phyloP scores from a whole-genome alignment of 163 green algal genomes.

The Trebouxiophyceae sp. region DNA sequence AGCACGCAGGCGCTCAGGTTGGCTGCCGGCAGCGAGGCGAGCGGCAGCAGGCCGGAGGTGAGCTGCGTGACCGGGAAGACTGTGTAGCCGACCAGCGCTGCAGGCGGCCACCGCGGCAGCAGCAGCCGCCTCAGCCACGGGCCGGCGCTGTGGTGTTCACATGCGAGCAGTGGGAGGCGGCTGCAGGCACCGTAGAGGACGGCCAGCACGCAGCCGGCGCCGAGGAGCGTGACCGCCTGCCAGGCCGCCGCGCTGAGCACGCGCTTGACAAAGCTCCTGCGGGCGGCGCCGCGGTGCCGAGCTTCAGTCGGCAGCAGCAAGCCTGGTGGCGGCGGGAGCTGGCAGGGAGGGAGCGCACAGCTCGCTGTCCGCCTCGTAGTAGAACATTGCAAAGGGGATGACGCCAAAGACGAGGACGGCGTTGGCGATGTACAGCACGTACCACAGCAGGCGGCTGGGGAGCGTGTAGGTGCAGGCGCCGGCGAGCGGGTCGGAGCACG shows the following conservation, averaged over 20 bases:
- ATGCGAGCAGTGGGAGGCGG: not conserved
- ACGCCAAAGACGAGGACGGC: slow-evolving; percentile 77
- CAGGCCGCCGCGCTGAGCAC: slow-evolving; percentile 50
- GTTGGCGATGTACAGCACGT: slow-evolving; percentile 77
- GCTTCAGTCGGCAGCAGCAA: no score
- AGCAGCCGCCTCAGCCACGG: slow-evolving; percentile 10
- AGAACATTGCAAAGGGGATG: slow-evolving; percentile 94
- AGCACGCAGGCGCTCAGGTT: slow-evolving; percentile 22
- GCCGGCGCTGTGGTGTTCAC: slow-evolving; percentile 2
- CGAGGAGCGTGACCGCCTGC: slow-evolving; percentile 42
- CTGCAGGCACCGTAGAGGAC: slow-evolving; percentile 76
- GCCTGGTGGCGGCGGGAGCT: no score
- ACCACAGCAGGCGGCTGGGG: slow-evolving; percentile 87
- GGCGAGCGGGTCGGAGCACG: slow-evolving; percentile 40
- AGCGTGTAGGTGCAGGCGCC: slow-evolving; percentile 70
- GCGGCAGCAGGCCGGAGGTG: slow-evolving; percentile 39
- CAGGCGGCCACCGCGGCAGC: slow-evolving; percentile 24
- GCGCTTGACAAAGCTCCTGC: slow-evolving; percentile 48
- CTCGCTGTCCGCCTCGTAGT: slow-evolving; percentile 93
- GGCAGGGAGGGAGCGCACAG: no score
- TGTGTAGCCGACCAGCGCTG: slow-evolving; percentile 70
- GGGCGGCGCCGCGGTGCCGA: no score
- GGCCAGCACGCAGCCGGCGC: slow-evolving; percentile 59
- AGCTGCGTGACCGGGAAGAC: slow-evolving; percentile 64
- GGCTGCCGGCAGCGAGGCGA: slow-evolving; percentile 11